Evolutionary conservation across 305 asterid species (phyloP).

Genomic region (Fraxinus latifolia): DNA sequence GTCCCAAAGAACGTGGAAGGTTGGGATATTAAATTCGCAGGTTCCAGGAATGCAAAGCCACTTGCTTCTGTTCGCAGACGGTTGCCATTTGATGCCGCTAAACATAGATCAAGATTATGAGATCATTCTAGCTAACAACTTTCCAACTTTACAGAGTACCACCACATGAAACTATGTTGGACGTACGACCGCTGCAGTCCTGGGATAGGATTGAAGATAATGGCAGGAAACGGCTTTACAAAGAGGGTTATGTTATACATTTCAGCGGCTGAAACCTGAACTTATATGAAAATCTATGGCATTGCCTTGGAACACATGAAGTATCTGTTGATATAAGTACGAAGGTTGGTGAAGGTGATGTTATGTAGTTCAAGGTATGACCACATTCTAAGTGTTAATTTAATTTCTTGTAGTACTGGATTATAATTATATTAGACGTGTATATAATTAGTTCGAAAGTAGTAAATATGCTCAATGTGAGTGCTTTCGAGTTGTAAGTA

Average conservation of each 20-base stretch:
- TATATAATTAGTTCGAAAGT: neutral
- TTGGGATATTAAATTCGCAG: constrained; percentile 79
- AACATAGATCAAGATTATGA: constrained; percentile 59
- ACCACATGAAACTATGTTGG: neutral
- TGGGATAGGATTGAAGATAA: neutral
- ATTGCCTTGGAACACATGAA: neutral
- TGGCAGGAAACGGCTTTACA: neutral
- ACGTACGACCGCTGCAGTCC: neutral
- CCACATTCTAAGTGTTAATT: neutral
- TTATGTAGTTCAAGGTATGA: neutral
- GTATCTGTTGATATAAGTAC: neutral
- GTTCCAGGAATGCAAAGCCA: constrained; percentile 69
- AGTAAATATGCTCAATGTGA: neutral
- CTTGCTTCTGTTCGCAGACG: constrained; percentile 55
- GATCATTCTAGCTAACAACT: constrained; percentile 7
- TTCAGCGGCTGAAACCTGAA: neutral
- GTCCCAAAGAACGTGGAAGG: constrained; percentile 87
- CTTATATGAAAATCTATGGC: neutral
- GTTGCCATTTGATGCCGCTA: constrained; percentile 46
- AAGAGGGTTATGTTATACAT: neutral
- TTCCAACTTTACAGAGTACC: neutral
- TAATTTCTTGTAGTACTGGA: neutral
- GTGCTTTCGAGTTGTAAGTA: neutral
- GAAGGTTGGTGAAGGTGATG: neutral
- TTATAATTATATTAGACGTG: neutral